Percentiles rank a stretch among this genome's conserved stretches.
These are phyloP conservation scores for Globisporangium spiculum DNA, from an alignment of 352 stramenopile genomes.

Conservation along the genomic window DNA sequence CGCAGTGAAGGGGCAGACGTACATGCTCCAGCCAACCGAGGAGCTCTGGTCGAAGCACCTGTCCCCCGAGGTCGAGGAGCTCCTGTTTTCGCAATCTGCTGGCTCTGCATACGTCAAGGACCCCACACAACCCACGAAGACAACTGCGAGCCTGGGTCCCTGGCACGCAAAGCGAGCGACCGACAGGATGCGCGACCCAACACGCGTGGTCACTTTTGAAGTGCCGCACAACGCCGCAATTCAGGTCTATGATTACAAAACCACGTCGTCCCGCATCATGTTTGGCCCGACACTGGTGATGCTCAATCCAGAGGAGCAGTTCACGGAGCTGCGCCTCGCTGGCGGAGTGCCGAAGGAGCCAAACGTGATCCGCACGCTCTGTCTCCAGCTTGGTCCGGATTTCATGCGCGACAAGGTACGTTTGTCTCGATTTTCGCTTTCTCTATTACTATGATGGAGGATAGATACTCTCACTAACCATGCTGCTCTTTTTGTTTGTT, in stretches of 20 bases:
- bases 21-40: constrained; percentile 81
- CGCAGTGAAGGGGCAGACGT: constrained; percentile 70
- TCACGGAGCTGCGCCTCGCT: constrained; percentile 71
- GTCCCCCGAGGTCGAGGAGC: constrained; percentile 57
- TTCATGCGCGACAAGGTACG: constrained; percentile 75
- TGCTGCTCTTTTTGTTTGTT: neutral
- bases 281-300: constrained; percentile 80
- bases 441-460: neutral
- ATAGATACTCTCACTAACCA: neutral
- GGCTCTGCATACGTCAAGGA: constrained; percentile 65
- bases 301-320: constrained; percentile 80
- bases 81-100: constrained; percentile 49
- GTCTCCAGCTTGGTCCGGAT: constrained; percentile 73
- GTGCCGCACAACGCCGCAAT: constrained; percentile 81
- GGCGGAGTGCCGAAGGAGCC: constrained; percentile 67
- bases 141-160: neutral
- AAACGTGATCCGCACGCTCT: constrained; percentile 81
- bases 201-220: constrained; percentile 73
- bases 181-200: constrained; percentile 42
- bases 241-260: constrained; percentile 86
- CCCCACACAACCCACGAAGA: constrained; percentile 26
- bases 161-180: neutral
- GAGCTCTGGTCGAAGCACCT: constrained; percentile 73
- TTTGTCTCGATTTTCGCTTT: neutral
- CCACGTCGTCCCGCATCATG: constrained; percentile 73